Evolutionary conservation across 352 stramenopile species (phyloP).

Genomic region (Phytopythium sindhum): DNA sequence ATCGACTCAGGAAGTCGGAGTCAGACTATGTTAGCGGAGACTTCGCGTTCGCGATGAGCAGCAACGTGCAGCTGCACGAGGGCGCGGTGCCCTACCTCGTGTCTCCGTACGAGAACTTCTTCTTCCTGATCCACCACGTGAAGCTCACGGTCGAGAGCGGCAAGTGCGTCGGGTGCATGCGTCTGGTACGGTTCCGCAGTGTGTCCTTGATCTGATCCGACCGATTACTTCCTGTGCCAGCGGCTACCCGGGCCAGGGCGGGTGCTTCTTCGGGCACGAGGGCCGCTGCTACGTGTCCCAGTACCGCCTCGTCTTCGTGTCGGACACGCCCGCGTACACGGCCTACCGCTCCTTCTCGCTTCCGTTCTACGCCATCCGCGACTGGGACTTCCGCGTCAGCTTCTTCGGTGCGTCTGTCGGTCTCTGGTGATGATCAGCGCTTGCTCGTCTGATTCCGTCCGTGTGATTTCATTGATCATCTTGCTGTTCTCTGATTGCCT

Average conservation of each 20-base stretch:
- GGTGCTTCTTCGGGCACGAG: conserved; percentile 73
- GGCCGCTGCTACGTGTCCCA: conserved; percentile 74
- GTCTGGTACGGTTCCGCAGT: not conserved
- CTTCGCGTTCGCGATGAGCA: conserved; percentile 41
- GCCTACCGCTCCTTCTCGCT: conserved; percentile 75
- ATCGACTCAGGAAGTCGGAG: no score
- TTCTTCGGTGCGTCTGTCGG: conserved; percentile 46
- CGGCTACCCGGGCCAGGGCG: conserved; percentile 76
- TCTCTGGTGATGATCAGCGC: no score
- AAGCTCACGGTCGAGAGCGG: conserved; percentile 77
- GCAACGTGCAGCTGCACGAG: conserved; percentile 72
- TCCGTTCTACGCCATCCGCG: conserved; percentile 71
- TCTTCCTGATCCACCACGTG: conserved; percentile 69
- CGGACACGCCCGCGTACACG: conserved; percentile 23
- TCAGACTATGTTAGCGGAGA: no score
- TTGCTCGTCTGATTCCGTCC: not conserved
- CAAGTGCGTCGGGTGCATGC: conserved; percentile 50
- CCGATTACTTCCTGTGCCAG: conserved; percentile 16
- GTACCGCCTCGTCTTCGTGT: conserved; percentile 73
- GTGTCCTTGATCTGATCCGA: not conserved
- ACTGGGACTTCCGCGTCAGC: conserved; percentile 62
- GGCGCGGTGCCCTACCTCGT: conserved; percentile 62
- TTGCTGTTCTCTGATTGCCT: not conserved
- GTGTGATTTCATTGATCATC: not conserved
- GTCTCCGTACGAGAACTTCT: conserved; percentile 76